Base-by-base conservation (phyloP, 2,329 filamentous ascomycete species). In the Penicillium sp. region DNA sequence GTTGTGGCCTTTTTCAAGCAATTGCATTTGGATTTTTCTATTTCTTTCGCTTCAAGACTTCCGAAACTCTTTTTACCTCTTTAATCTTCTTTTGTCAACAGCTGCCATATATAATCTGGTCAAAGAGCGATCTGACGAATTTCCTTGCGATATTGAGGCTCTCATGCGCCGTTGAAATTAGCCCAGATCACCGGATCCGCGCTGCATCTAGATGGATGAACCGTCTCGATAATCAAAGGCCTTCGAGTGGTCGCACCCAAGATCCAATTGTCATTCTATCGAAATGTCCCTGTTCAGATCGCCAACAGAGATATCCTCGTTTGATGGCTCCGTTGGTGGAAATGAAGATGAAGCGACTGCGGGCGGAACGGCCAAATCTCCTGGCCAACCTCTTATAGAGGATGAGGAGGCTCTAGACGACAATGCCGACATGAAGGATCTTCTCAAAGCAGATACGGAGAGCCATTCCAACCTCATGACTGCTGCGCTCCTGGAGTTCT, bases 401-500 rank as follows among this genome's bases (percentile, higher is more conserved):
- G 60, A 57, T 19, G 50, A 61, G n/a, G 58, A 55, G 11, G 38
- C 50, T 44, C 56, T 35, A 21, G 50, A 31, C 3, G 17, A 51
- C 23, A 52, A 50, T 7, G 51, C 46, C 13, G 26, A 58, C 53
- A 65, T 70, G n/a, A 67, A 69, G 23, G 69, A 70, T 15, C 59
- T 70, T 6, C 65, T 72, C 13, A 73, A 73, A 51, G 62, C 73
- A 3, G 74, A 78, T 61, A 66, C 70, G 5, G 75, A 77, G 41
- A 73, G 70, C 5, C 78, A 80, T 67, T 71, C 75, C 41, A 75
- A 76, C 41, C 70, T 81, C 49, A 76, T 82, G 75, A 79, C 79
- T 17, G 71, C 78, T 15, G 77, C 80, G 1, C 67, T 82, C 15
- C 70, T 82, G 5, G 80, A 82, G 59, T 81, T 80, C 60, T 82